These are phyloP conservation scores for Populus ilicifolia DNA, from an alignment of 345 rosid genomes.

Conservation along the genomic window DNA sequence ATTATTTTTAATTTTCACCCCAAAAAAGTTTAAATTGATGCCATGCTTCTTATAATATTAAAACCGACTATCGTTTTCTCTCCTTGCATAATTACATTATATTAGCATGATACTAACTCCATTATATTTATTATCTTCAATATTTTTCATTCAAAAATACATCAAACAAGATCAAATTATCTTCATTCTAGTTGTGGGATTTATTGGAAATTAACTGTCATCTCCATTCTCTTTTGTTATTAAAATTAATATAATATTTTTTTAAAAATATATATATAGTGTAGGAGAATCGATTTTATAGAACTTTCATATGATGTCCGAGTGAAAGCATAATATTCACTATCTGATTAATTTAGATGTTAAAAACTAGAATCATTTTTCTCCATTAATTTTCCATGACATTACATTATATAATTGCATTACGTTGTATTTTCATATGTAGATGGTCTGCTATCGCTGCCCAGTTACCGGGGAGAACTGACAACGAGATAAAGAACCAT, in stretches of 20 bases:
- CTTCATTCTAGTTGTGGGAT: neutral
- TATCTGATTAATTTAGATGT: too few species aligned
- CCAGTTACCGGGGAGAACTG: conserved; percentile 54
- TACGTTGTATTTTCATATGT: neutral
- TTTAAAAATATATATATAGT: too few species aligned
- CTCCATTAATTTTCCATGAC: neutral
- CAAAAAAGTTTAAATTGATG: neutral
- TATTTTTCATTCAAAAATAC: neutral
- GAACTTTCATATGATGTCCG: too few species aligned
- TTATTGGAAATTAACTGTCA: neutral
- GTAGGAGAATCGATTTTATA: too few species aligned
- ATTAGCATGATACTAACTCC: too few species aligned
- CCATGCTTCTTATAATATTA: neutral
- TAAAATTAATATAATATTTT: too few species aligned
- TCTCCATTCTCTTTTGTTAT: neutral
- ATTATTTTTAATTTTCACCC: neutral
- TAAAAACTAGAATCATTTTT: too few species aligned
- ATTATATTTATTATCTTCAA: too few species aligned
- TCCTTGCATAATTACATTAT: neutral
- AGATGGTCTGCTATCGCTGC: conserved; percentile 66
- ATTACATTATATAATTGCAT: neutral
- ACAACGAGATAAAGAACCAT: conserved; percentile 57
- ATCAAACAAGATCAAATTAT: neutral
- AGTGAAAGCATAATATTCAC: too few species aligned
- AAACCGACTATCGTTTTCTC: neutral